Evolutionary conservation across 352 stramenopile species (phyloP).

Genomic region (Globisporangium orthogonon): DNA sequence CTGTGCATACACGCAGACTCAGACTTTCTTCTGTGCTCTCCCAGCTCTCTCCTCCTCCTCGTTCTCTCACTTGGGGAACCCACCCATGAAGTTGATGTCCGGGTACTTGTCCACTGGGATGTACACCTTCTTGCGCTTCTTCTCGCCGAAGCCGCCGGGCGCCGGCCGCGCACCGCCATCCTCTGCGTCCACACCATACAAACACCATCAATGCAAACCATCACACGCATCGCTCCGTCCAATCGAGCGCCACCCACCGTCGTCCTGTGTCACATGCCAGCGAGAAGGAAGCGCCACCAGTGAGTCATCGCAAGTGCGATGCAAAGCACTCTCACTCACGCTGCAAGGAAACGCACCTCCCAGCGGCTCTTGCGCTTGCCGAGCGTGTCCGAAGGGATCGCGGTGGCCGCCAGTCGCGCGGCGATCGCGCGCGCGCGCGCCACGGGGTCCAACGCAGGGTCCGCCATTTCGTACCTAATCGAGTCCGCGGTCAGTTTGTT

Average conservation of each 20-base stretch:
- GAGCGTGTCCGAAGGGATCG: conserved; percentile 61
- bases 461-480: conserved; percentile 19
- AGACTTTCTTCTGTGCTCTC: no score
- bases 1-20: conserved; percentile 5
- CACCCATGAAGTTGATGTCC: conserved; percentile 92
- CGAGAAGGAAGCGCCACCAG: neutral
- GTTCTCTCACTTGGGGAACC: neutral
- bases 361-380: conserved; percentile 84
- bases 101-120: conserved; percentile 89
- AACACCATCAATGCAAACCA: no score
- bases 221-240: no score
- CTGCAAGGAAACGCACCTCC: conserved; percentile 42
- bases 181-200: neutral
- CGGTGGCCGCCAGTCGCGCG: conserved; percentile 59
- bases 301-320: no score
- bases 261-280: neutral
- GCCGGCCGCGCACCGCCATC: conserved; percentile 30
- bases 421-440: conserved; percentile 79
- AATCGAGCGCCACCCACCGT: no score
- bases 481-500: no score
- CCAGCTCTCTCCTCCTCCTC: no score
- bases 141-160: conserved; percentile 31
- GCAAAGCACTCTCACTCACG: no score
- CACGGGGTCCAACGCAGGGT: conserved; percentile 51
- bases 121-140: conserved; percentile 90